Evolutionary conservation across 768 basidiomycete species (phyloP).

Genomic region (Boletellus ananas): DNA sequence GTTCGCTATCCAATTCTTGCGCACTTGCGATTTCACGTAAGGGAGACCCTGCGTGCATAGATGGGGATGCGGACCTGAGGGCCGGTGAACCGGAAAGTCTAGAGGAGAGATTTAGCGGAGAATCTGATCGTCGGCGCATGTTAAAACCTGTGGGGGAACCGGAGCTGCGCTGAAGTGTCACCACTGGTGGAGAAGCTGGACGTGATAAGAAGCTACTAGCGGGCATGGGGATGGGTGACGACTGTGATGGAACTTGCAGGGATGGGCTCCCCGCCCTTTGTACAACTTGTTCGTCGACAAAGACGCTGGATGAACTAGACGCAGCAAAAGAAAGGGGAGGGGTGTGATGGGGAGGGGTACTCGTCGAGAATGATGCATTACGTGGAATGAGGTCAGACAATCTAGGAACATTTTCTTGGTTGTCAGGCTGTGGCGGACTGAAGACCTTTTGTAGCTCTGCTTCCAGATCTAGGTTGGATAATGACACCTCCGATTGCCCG

Average conservation of each 20-base stretch:
- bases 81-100: slow-evolving; percentile 18
- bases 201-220: not conserved
- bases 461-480: slow-evolving; percentile 32
- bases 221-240: not conserved
- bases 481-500: slow-evolving; percentile 36
- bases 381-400: slow-evolving; percentile 26
- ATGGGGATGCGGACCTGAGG: slow-evolving; percentile 20
- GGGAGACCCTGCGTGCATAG: slow-evolving; percentile 25
- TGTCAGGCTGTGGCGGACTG: slow-evolving; percentile 9
- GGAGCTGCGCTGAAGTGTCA: slow-evolving; percentile 10
- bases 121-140: slow-evolving; percentile 22
- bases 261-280: slow-evolving; percentile 5
- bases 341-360: slow-evolving; percentile 24
- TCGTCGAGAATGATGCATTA: slow-evolving; percentile 23
- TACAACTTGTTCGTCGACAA: slow-evolving; percentile 7
- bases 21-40: slow-evolving; percentile 20
- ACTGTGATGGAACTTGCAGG: not conserved
- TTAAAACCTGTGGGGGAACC: slow-evolving; percentile 19
- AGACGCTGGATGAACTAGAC: slow-evolving; percentile 16
- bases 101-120: slow-evolving; percentile 16
- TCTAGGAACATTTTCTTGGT: slow-evolving; percentile 13
- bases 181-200: slow-evolving; percentile 12
- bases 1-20: slow-evolving; percentile 17
- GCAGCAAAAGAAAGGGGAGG: slow-evolving; percentile 19
- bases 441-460: slow-evolving; percentile 27